Evolutionary conservation across 768 basidiomycete species (phyloP).

Genomic region (Tulasnella sp.): DNA sequence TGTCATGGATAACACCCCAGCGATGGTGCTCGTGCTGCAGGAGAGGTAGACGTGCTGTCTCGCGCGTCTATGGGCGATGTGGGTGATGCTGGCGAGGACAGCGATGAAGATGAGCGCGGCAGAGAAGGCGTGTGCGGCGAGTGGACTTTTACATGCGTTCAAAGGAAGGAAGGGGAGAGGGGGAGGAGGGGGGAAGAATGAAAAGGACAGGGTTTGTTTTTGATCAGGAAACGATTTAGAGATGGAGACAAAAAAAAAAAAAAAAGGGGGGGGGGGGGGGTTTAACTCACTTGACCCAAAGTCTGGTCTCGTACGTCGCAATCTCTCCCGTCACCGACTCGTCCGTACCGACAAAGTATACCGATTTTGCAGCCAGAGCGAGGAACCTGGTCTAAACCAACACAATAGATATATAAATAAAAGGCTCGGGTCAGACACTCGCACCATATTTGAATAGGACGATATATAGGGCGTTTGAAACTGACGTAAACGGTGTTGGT

Average conservation of each 20-base stretch:
- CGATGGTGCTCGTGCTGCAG: conserved; percentile 49
- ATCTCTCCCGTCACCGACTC: conserved; percentile 31
- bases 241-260: too few species aligned
- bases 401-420: neutral
- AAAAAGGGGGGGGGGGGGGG: neutral
- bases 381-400: conserved; percentile 44
- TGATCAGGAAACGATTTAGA: neutral
- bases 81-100: conserved; percentile 36
- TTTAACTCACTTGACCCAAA: conserved; percentile 47
- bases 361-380: conserved; percentile 41
- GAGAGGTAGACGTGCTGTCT: conserved; percentile 42
- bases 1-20: conserved; percentile 19
- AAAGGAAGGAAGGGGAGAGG: neutral
- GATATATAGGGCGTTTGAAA: conserved; percentile 13
- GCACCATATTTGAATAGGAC: neutral
- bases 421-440: neutral
- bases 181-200: too few species aligned
- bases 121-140: conserved; percentile 44
- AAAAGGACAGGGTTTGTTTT: neutral
- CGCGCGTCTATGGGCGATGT: conserved; percentile 37
- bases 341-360: conserved; percentile 44
- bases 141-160: conserved; percentile 29
- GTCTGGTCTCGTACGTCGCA: conserved; percentile 33
- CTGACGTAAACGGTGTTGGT: conserved; percentile 44
- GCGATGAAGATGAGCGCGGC: conserved; percentile 39